These are phyloP conservation scores for Aspergillus sp. DNA, from an alignment of 2,329 filamentous ascomycete genomes.

Conservation along the genomic window DNA sequence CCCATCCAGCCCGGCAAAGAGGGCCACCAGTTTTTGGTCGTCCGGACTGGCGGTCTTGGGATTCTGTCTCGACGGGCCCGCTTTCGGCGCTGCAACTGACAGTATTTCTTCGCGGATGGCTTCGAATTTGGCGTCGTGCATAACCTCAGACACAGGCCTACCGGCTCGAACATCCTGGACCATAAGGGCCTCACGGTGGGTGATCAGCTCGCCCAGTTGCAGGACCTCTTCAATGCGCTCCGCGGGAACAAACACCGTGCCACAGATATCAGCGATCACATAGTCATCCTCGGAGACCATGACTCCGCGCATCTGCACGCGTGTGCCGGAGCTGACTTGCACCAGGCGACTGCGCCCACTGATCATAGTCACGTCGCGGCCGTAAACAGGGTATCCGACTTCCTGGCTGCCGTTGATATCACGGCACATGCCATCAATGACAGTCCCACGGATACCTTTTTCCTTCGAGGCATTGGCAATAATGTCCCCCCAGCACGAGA, in stretches of 20 bases:
- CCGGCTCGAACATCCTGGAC: constrained; percentile 19
- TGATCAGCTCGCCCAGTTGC: neutral
- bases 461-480: constrained; percentile 22
- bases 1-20: neutral
- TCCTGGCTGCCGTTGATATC: constrained; percentile 36
- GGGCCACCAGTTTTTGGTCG: neutral
- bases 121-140: constrained; percentile 23
- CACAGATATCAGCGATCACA: neutral
- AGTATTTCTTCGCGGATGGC: constrained; percentile 6
- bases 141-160: constrained; percentile 18
- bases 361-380: constrained; percentile 33
- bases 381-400: constrained; percentile 36
- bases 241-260: neutral
- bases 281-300: neutral
- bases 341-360: neutral
- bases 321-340: neutral
- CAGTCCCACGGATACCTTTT: constrained; percentile 28
- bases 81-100: no score
- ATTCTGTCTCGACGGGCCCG: no score
- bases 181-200: constrained; percentile 15
- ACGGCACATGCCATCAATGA: constrained; percentile 34
- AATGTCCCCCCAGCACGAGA: constrained; percentile 27
- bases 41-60: no score
- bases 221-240: neutral
- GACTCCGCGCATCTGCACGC: neutral